phyloP scores from a whole-genome alignment of 2,329 filamentous ascomycete species.

The Paecilomyces sp. region DNA sequence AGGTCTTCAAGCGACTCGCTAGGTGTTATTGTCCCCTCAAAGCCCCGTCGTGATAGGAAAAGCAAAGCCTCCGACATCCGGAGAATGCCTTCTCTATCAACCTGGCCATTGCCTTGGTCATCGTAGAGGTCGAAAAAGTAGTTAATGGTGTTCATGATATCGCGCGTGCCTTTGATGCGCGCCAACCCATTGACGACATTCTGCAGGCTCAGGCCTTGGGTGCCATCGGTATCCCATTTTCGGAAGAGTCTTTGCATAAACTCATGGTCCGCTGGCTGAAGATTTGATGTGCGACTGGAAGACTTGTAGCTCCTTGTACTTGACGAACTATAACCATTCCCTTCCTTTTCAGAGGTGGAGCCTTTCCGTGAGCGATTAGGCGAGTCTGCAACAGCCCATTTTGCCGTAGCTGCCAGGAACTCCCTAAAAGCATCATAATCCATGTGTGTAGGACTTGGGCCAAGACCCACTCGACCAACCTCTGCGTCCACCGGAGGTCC shows the following conservation, averaged over 20 bases:
- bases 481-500: constrained; percentile 55
- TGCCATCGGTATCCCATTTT: constrained; percentile 77
- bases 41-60: constrained; percentile 81
- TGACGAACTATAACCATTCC: not conserved
- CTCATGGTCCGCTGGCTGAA: constrained; percentile 82
- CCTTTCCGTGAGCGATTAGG: constrained; percentile 54
- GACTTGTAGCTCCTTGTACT: not conserved
- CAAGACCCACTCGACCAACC: constrained; percentile 79
- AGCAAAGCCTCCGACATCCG: constrained; percentile 89
- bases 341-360: constrained; percentile 37
- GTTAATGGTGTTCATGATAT: constrained; percentile 96
- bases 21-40: constrained; percentile 67
- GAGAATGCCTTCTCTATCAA: constrained; percentile 91
- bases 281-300: constrained; percentile 18
- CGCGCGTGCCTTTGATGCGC: constrained; percentile 81
- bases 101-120: constrained; percentile 80
- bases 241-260: constrained; percentile 84
- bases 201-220: constrained; percentile 73
- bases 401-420: constrained; percentile 80
- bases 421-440: constrained; percentile 95
- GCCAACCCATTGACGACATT: constrained; percentile 89
- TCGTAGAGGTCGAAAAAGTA: constrained; percentile 99
- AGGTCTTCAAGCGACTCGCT: constrained; percentile 53
- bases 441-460: constrained; percentile 87
- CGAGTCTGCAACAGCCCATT: constrained; percentile 88